Evolutionary conservation across 2,329 filamentous ascomycete species (phyloP), one percentile per base, ranked within the genome.

Genomic region (Aspergillus japonicus): DNA sequence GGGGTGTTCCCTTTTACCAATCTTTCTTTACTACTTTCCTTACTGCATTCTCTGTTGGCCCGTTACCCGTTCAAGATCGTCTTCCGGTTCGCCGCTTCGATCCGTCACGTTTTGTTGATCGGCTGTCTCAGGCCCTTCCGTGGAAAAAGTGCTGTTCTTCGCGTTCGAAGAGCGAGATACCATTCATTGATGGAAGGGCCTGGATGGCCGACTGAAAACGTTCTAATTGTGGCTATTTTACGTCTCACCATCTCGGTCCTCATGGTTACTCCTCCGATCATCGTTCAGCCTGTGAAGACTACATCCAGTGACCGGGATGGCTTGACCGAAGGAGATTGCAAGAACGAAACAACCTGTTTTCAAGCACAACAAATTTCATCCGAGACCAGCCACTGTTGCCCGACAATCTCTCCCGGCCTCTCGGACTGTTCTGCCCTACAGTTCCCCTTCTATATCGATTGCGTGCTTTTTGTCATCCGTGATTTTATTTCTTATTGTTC

Each of bases 41-140:
- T 68, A 68, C 64, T 75, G 70, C 72, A 73, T 67, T 69, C 69
- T 73, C 70, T 69, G 64, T 68, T 64, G 72, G 72, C 72, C 71
- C 65, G 69, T 66, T 67, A 72, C 64, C 69, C 69, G 62, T 66
- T 68, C 63, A 72, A 70, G 72, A 73, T 73, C 68, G 63, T 66
- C 61, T 66, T 68, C 69, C 70, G 72, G 72, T 68, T 57, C 57
- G 59, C 70, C 67, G 68, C 69, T 70, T 74, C 70, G 72, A 71
- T 61, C 65, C 60, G 61, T 66, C 65, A 65, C 63, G 68, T 66
- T 35, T 68, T 64, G 44, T 51, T 64, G 61, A 59, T 63, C 62
- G 58, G 61, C 51, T 44, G 54, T 52, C 53, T 47, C 47, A 50
- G 48, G 59, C 56, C 58, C 56, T 56, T 57, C 59, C 35, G 16